Base-by-base conservation (phyloP, 148 eudicot genomes). In the Persicaria maculosa region DNA sequence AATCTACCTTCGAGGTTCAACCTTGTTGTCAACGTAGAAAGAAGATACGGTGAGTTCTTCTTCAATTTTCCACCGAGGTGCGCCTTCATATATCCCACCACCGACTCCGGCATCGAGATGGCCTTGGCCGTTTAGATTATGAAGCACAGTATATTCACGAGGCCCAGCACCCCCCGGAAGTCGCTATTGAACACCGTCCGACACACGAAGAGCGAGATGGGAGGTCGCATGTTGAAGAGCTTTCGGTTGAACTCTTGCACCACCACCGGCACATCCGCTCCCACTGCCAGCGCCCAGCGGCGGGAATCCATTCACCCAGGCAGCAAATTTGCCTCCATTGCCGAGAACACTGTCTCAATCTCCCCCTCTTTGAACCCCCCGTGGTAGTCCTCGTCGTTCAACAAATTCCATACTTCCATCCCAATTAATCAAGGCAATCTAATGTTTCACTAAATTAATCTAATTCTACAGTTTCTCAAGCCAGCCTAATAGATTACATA, bases 221-320 rank as follows among this genome's bases (percentile, higher is more conserved):
- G 93, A 0, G 97, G 98, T 79, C 98, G 80, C 94, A 93, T 91
- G 76, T 91, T 93, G 85, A 93, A 91, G n/a, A 93, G 62, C 0
- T 97, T 93, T 68, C 98, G 83, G 78, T 97, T 93, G 74, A 91
- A 93, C 67, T 93, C 98, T 0, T 83, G 84, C 44, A 93, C 98
- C 14, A 91, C 98, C 0, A 85, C 84, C 6, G 98, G 97, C 47
- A 91, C 98, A 50, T 93, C 98, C 0, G 98, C 98, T 0, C 98
- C 98, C 11, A 93, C 97, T 0, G 97, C n/a, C n/a, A n/a, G n/a
- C n/a, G n/a, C n/a, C 91, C 22, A 91, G 73, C 40, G 98, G 98
- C 1, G 98, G 94, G 65, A 80, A 93, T 0, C 97, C 97, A 17
- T 75, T 82, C 19, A 93, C 98, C 97, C 97, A 93, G 1, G 97